Conservation (phyloP, 2,329 filamentous ascomycete genomes). For the Pestalotiopsis sp. region DNA sequence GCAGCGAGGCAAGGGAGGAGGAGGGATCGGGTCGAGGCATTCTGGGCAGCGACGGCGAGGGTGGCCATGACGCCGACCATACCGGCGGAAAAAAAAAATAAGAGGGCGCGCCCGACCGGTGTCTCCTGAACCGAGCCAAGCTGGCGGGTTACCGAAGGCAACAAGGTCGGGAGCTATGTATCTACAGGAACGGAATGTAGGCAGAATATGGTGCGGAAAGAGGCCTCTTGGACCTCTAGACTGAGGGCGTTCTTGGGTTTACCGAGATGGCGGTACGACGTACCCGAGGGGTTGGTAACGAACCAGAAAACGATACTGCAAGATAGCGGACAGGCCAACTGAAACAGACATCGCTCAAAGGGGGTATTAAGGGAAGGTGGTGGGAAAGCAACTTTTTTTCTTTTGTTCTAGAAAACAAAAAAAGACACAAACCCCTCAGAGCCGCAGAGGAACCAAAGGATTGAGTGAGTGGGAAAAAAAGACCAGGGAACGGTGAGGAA, state of each 20-base stretch:
- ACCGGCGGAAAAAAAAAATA: not conserved
- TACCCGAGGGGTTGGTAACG: conserved; percentile 20
- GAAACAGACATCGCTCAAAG: conserved; percentile 14
- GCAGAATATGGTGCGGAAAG: not conserved
- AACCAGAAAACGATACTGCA: conserved; percentile 15
- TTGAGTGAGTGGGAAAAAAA: not conserved
- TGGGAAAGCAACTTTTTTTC: conserved; percentile 2
- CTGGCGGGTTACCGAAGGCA: not conserved
- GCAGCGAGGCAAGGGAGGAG: conserved; percentile 13
- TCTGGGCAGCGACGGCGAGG: conserved; percentile 14
- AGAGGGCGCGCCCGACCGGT: not conserved
- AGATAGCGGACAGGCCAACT: conserved; percentile 16
- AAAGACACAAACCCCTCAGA: not conserved
- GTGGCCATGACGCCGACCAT: conserved; percentile 14
- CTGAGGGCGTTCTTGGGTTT: conserved; percentile 4
- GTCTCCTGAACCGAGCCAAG: not conserved
- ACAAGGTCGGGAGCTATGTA: not conserved
- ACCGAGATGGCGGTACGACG: conserved; percentile 10
- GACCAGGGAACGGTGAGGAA: not conserved
- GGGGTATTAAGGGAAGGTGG: not conserved
- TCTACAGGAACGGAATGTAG: not conserved
- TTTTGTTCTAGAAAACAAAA: not conserved
- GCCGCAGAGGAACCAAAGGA: not conserved
- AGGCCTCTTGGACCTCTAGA: not conserved
- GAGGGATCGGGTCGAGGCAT: conserved; percentile 12